Conservation (phyloP, 2,329 filamentous ascomycete species). For the Hysterium pulicare region DNA sequence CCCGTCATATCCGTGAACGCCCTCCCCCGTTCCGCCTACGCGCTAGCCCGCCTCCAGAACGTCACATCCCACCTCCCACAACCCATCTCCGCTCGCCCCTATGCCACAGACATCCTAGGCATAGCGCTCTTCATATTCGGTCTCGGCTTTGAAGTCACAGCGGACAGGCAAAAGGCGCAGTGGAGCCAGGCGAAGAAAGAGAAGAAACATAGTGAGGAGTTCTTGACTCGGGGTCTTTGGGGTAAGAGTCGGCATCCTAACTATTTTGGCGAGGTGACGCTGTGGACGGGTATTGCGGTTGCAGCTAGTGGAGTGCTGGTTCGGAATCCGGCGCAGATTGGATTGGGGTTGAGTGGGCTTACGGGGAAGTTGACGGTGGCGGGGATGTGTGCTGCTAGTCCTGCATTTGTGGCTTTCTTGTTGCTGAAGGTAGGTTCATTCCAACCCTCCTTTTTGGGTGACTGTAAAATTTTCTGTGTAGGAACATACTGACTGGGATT, state of each 20-base stretch:
- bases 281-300: constrained; percentile 67
- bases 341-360: constrained; percentile 52
- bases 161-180: constrained; percentile 61
- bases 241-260: constrained; percentile 61
- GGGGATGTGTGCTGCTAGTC: constrained; percentile 56
- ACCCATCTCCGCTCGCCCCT: constrained; percentile 41
- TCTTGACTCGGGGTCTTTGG: constrained; percentile 63
- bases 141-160: constrained; percentile 58
- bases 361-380: constrained; percentile 44
- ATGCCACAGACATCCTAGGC: constrained; percentile 55
- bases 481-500: too few species aligned
- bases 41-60: constrained; percentile 11
- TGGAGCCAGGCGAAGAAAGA: constrained; percentile 61
- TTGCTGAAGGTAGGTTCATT: constrained; percentile 55
- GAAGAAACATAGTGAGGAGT: constrained; percentile 66
- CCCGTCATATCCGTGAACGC: constrained; percentile 64
- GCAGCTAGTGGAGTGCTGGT: constrained; percentile 56
- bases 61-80: constrained; percentile 43
- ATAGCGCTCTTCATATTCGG: constrained; percentile 58
- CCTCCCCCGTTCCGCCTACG: constrained; percentile 53
- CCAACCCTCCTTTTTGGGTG: background rate
- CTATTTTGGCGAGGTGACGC: constrained; percentile 68
- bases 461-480: constrained; percentile 6
- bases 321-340: constrained; percentile 52
- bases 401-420: constrained; percentile 62